Evolutionary conservation across 768 basidiomycete species (phyloP).

Genomic region (Russula emetica): DNA sequence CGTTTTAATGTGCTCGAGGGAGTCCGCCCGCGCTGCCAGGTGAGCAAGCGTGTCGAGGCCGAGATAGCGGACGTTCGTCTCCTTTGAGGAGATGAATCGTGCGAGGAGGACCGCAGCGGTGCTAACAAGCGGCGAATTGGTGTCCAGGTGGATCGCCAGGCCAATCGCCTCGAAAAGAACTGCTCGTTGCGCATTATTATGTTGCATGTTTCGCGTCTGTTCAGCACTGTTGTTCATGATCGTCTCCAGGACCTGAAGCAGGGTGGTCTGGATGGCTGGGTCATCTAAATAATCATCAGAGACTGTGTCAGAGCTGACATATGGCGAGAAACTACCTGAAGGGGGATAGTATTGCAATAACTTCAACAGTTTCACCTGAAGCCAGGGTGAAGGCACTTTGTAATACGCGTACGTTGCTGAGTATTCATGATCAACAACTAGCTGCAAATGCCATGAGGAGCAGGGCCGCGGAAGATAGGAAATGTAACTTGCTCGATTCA

Average conservation of each 20-base stretch:
- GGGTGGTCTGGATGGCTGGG: conserved; percentile 64
- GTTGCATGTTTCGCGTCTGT: conserved; percentile 90
- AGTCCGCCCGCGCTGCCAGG: conserved; percentile 89
- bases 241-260: conserved; percentile 81
- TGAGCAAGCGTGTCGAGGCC: conserved; percentile 98
- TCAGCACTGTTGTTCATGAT: conserved; percentile 91
- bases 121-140: conserved; percentile 81
- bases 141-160: conserved; percentile 92
- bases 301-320: background rate
- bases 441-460: conserved; percentile 40
- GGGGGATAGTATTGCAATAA: conserved; percentile 95
- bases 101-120: conserved; percentile 89
- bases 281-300: conserved; percentile 57
- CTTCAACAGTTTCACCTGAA: conserved; percentile 92
- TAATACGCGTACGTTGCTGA: conserved; percentile 91
- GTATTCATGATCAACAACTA: conserved; percentile 89
- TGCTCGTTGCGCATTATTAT: conserved; percentile 97
- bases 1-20: conserved; percentile 86
- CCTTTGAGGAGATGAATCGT: conserved; percentile 94
- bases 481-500: conserved; percentile 59
- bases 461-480: background rate
- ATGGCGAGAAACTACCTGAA: conserved; percentile 56
- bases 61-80: conserved; percentile 97
- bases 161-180: conserved; percentile 98
- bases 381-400: conserved; percentile 95